Evolutionary conservation across 1,284 basidiomycete species (phyloP).

Genomic region (Leccinum subatratum): DNA sequence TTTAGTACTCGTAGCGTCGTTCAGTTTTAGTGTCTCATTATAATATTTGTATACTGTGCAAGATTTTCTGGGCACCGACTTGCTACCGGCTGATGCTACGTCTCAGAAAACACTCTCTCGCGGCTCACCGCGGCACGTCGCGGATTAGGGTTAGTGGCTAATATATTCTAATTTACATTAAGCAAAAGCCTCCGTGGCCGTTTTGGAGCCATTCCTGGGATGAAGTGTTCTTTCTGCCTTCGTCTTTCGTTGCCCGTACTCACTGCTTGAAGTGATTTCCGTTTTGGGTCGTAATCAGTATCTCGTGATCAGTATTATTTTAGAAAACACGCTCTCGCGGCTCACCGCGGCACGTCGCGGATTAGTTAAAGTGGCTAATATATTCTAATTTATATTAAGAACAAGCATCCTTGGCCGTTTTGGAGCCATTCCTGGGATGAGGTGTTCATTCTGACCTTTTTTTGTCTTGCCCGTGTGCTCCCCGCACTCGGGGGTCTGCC

Average conservation of each 20-base stretch:
- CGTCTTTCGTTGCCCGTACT: no score
- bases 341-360: background rate
- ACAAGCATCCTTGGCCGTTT: background rate
- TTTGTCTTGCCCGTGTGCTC: no score
- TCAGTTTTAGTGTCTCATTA: no score
- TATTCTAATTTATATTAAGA: background rate
- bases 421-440: background rate
- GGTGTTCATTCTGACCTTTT: background rate
- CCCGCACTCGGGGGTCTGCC: no score
- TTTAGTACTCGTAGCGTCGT: no score
- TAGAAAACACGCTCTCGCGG: background rate
- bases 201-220: background rate
- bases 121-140: background rate
- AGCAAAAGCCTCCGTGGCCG: background rate
- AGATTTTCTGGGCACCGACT: no score
- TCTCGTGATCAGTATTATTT: background rate
- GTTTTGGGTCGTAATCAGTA: background rate
- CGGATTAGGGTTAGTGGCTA: background rate
- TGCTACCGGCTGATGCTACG: no score
- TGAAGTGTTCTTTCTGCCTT: background rate
- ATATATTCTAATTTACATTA: no score
- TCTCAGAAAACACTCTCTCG: background rate
- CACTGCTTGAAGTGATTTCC: background rate
- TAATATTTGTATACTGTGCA: no score
- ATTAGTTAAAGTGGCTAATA: no score